Conservation (phyloP, 805 yeast species). For the Myxozyma udenii region DNA sequence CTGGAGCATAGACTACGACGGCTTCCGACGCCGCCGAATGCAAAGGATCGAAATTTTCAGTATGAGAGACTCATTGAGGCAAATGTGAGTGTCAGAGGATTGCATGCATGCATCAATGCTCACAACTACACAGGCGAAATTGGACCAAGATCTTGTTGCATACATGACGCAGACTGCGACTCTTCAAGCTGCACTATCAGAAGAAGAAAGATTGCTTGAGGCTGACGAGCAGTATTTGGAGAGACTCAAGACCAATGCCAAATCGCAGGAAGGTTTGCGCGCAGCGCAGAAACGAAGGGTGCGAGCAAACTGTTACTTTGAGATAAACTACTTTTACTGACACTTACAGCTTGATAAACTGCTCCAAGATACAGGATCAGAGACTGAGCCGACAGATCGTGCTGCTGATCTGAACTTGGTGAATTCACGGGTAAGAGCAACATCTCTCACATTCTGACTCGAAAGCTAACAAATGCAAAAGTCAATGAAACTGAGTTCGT, state of each 20-base stretch:
- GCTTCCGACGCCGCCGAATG: slow-evolving; percentile 21
- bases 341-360: slow-evolving; percentile 7
- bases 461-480: too few species aligned
- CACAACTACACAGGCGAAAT: slow-evolving; percentile 3
- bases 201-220: slow-evolving; percentile 11
- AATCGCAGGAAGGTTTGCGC: slow-evolving; percentile 13
- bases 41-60: slow-evolving; percentile 20
- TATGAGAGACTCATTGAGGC: slow-evolving; percentile 18
- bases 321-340: background rate
- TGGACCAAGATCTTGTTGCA: slow-evolving; percentile 12
- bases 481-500: too few species aligned
- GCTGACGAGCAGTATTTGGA: slow-evolving; percentile 13
- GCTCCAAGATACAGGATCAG: slow-evolving; percentile 1
- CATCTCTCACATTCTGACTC: too few species aligned
- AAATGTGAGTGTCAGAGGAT: slow-evolving; percentile 13
- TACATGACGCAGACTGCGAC: slow-evolving; percentile 12
- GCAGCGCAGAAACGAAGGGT: slow-evolving; percentile 22
- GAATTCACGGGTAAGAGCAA: too few species aligned
- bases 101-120: background rate
- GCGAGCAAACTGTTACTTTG: background rate
- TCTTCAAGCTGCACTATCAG: slow-evolving; percentile 18
- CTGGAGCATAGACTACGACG: slow-evolving; percentile 10
- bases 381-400: too few species aligned
- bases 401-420: too few species aligned
- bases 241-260: slow-evolving; percentile 16